Evolutionary conservation across 768 basidiomycete genomes (phyloP).

Genomic region (Boletus insuetus): DNA sequence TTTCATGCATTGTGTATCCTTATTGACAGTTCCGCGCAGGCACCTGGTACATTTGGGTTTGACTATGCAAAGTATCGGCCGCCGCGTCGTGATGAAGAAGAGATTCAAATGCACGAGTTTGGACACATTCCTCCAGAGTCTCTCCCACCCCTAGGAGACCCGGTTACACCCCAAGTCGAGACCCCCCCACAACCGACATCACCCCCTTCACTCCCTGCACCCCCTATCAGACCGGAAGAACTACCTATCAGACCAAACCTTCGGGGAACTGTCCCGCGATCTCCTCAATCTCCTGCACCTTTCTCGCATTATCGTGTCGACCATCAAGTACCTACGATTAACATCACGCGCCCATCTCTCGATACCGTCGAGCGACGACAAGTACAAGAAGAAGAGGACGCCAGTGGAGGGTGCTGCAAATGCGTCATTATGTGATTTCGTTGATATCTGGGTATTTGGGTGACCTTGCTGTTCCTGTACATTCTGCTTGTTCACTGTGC

Average conservation of each 20-base stretch:
- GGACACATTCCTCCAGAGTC: conserved; percentile 38
- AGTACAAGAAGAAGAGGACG: conserved; percentile 43
- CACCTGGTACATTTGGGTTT: conserved; percentile 81
- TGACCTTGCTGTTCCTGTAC: conserved; percentile 22
- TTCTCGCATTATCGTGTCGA: conserved; percentile 53
- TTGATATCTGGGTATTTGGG: conserved; percentile 17
- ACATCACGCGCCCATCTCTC: conserved; percentile 29
- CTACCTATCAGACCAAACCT: conserved; percentile 23
- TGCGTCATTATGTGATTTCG: conserved; percentile 77
- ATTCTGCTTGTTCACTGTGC: conserved; percentile 25
- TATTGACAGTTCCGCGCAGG: conserved; percentile 39
- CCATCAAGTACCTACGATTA: conserved; percentile 31
- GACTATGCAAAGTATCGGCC: conserved; percentile 69
- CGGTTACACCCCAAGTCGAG: not conserved
- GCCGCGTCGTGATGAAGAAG: conserved; percentile 40
- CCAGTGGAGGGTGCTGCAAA: conserved; percentile 64
- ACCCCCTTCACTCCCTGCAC: conserved; percentile 28
- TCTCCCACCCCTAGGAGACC: conserved; percentile 12
- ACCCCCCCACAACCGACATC: conserved; percentile 11
- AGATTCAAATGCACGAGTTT: conserved; percentile 69
- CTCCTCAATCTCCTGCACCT: conserved; percentile 55
- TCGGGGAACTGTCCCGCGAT: conserved; percentile 17
- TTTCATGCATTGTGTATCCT: not conserved
- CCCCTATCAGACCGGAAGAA: conserved; percentile 18
- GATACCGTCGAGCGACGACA: conserved; percentile 28